Base-by-base conservation (phyloP, 176 grass and related monocot genomes). In the Typha latifolia region DNA sequence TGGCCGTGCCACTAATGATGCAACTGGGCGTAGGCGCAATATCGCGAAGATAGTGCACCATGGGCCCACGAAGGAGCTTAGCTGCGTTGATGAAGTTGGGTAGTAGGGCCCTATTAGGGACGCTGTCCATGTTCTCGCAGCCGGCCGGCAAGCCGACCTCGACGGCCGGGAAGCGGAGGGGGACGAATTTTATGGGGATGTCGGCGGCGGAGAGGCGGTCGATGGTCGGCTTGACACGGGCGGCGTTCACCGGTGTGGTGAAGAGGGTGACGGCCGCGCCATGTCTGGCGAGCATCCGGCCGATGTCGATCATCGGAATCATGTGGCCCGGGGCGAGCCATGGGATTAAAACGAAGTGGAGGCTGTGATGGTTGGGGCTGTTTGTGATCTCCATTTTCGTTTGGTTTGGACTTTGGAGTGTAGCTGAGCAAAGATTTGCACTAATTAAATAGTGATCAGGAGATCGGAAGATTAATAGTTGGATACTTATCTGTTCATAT, bases 321-420 rank as follows among this genome's bases (percentile, higher is more conserved):
- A 85, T 70, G 77, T 93, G 79, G 70, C 82, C 84, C 32, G 75
- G 65, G 26, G 31, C 79, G 3, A 80, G 14, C 70, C 76, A 89
- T 78, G 90, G 90, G 64, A 93, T 47, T n/a, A 93, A 66, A 61
- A 88, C 37, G 1, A 93, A 81, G 63, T 89, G 82, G 71, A 81
- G 77, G 11, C 61, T 78, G 6, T 15, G n/a, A 68, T 53, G 51
- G 8, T 12, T 12, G 51, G 27, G 12, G 15, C 14, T 3, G 27
- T 3, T 43, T 11, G 16, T 4, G 5, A 1, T 16, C 31, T 71
- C 77, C 85, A 87, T 83, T 50, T 34, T 48, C 14, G 51, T 55
- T 55, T 14, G 51, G 14, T 14, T 55, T 14, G 13, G 51, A 29
- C 1, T 29, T 29, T 29, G 27, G 27, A 3, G 27, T 29, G 27